Evolutionary conservation across 129 eudicot species (phyloP).

Genomic region (Arctium lappa): DNA sequence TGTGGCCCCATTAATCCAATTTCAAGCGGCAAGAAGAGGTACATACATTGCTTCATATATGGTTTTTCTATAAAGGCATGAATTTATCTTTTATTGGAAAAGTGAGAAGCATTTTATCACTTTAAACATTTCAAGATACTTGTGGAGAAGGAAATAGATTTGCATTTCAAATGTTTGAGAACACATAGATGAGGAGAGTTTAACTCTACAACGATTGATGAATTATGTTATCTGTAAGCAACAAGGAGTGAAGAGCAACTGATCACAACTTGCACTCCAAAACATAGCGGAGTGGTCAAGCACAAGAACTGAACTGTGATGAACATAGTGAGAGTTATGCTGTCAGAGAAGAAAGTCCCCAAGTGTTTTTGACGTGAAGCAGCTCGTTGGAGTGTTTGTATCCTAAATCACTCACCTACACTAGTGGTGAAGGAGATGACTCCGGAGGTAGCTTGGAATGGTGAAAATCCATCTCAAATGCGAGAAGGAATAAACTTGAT

Average conservation of each 20-base stretch:
- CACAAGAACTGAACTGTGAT: not conserved
- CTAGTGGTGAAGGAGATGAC: not conserved
- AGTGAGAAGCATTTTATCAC: not conserved
- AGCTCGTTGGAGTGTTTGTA: not conserved
- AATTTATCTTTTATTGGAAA: not conserved
- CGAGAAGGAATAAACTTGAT: not conserved
- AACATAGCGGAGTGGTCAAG: not conserved
- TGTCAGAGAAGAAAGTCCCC: not conserved
- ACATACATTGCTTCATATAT: not conserved
- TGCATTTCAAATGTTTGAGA: not conserved
- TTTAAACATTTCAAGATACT: not conserved
- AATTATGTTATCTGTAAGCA: not conserved
- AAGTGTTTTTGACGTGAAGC: not conserved
- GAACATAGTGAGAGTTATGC: not conserved
- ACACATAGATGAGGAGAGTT: not conserved
- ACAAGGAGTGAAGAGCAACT: not conserved
- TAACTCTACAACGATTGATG: not conserved
- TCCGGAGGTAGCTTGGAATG: not conserved
- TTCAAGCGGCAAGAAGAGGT: not conserved
- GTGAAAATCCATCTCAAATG: not conserved
- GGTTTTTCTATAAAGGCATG: not conserved
- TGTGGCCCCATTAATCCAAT: constrained; percentile 6
- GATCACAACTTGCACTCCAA: not conserved
- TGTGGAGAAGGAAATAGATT: not conserved
- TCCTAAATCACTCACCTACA: not conserved